Conservation (phyloP, 768 basidiomycete species). For the Suillus luteus region DNA sequence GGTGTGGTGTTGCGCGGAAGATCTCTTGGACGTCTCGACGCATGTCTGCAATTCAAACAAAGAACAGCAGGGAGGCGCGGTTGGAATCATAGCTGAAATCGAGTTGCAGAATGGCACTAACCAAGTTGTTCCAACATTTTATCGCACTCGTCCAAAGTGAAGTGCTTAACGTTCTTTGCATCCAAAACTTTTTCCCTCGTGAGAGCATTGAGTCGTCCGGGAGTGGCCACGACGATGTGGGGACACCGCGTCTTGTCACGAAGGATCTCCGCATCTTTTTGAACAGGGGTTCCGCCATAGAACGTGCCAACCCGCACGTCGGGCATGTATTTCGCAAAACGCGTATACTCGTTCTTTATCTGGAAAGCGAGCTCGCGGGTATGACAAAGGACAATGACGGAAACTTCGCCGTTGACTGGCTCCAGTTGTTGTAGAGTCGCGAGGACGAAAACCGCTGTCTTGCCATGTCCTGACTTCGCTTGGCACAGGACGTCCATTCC, state of each 20-base stretch:
- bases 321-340: slow-evolving; percentile 99
- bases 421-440: slow-evolving; percentile 98
- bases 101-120: slow-evolving; percentile 74
- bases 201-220: slow-evolving; percentile 95
- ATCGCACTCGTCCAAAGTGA: slow-evolving; percentile 99
- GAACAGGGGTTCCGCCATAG: slow-evolving; percentile 94
- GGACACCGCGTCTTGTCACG: slow-evolving; percentile 98
- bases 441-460: slow-evolving; percentile 98
- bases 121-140: slow-evolving; percentile 99
- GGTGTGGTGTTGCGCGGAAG: slow-evolving; percentile 98
- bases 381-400: slow-evolving; percentile 97
- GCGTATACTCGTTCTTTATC: slow-evolving; percentile 99
- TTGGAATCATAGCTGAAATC: slow-evolving; percentile 71
- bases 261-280: slow-evolving; percentile 91
- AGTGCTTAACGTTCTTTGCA: slow-evolving; percentile 97
- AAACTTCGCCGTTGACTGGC: slow-evolving; percentile 97
- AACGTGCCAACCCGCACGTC: slow-evolving; percentile 97
- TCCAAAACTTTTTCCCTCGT: slow-evolving; percentile 94
- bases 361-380: slow-evolving; percentile 99
- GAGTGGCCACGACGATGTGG: slow-evolving; percentile 98
- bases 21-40: slow-evolving; percentile 99
- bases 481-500: slow-evolving; percentile 99
- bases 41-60: slow-evolving; percentile 80
- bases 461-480: slow-evolving; percentile 98
- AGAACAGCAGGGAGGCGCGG: slow-evolving; percentile 50